These are phyloP conservation scores for Tetradesmus obliquus DNA, from an alignment of 139 green algal genomes.

Conservation along the genomic window DNA sequence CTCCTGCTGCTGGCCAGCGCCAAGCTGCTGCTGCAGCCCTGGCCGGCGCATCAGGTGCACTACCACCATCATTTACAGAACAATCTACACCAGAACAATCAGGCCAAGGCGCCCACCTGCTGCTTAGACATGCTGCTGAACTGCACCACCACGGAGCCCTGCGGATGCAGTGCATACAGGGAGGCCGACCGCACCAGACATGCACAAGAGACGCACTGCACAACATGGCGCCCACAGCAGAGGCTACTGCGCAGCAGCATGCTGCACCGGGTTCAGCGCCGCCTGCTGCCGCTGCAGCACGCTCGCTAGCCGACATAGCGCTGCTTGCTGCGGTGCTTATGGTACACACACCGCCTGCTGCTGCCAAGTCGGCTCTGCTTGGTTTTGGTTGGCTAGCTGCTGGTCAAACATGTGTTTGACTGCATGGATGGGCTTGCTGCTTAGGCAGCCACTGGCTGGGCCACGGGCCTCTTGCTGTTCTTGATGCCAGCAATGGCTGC, in stretches of 20 bases:
- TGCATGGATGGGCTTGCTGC: not conserved
- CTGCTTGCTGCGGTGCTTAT: not conserved
- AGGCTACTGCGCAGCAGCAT: not conserved
- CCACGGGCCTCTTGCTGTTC: constrained; percentile 60
- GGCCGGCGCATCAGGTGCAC: too few species aligned
- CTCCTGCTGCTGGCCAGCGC: too few species aligned
- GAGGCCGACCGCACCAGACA: not conserved
- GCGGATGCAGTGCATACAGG: not conserved
- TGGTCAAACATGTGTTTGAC: not conserved
- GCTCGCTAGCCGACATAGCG: not conserved
- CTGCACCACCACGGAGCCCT: not conserved
- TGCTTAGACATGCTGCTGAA: not conserved
- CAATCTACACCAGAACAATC: not conserved
- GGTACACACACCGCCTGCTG: not conserved
- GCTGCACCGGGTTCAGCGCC: not conserved
- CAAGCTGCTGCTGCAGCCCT: not conserved
- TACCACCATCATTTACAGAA: not conserved
- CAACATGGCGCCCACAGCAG: not conserved
- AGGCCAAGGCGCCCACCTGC: not conserved
- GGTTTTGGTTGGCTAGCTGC: not conserved
- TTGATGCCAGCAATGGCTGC: constrained; percentile 76
- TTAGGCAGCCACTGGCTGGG: constrained; percentile 29
- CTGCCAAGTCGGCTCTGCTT: not conserved
- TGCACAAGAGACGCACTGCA: not conserved
- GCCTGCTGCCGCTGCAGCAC: too few species aligned